Percentiles rank a stretch among this genome's conserved stretches.
Conservation (phyloP, 306 rosid genomes). For the Urtica urens region DNA sequence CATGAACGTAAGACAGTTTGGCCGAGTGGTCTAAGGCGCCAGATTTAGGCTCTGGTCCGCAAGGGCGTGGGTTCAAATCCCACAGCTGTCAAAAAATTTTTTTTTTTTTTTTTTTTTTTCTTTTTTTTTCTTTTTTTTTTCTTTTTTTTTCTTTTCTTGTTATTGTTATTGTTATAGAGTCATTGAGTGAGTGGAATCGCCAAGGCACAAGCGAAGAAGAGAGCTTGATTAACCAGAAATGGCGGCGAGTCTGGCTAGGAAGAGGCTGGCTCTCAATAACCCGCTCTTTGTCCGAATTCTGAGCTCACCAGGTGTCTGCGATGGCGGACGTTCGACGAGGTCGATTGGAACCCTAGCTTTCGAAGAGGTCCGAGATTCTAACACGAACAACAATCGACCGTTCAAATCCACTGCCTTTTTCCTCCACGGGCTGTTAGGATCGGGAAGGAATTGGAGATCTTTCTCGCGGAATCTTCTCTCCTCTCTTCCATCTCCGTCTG, state of each 20-base stretch:
- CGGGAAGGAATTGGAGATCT: slow-evolving; percentile 72
- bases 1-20: slow-evolving; percentile 5
- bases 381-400: slow-evolving; percentile 39
- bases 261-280: slow-evolving; percentile 12
- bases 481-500: slow-evolving; percentile 43
- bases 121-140: not conserved
- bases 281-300: slow-evolving; percentile 33
- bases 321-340: slow-evolving; percentile 2
- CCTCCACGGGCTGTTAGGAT: slow-evolving; percentile 83
- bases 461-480: slow-evolving; percentile 61
- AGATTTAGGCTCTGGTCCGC: slow-evolving; percentile 34
- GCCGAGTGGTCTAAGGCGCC: slow-evolving; percentile 34
- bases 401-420: slow-evolving; percentile 61
- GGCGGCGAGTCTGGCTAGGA: slow-evolving; percentile 35
- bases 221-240: slow-evolving; percentile 18
- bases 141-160: not conserved
- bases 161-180: not conserved
- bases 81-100: slow-evolving; percentile 21
- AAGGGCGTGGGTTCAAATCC: slow-evolving; percentile 36
- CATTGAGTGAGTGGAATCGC: too few relatives aligned
- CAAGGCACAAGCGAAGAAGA: not conserved
- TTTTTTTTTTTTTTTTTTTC: not conserved
- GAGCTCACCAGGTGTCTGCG: slow-evolving; percentile 22
- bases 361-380: slow-evolving; percentile 51
- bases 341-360: slow-evolving; percentile 53